These are phyloP conservation scores for Ichthyophonus hoferi DNA, from an alignment of 208 protist species.

Conservation along the genomic window DNA sequence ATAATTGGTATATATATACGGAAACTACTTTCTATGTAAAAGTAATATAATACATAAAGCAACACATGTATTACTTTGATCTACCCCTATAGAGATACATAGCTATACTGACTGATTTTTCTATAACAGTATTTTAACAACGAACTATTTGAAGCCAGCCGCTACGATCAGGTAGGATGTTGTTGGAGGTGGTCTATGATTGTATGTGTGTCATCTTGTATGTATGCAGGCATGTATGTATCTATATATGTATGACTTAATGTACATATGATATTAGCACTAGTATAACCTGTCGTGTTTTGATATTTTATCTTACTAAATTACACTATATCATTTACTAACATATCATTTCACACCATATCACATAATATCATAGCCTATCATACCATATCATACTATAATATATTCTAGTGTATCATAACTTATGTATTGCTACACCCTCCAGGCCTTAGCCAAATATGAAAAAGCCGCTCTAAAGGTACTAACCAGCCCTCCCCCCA, in stretches of 20 bases:
- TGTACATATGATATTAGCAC: background rate
- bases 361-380: background rate
- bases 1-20: too few relatives aligned
- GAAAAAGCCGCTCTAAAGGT: slow-evolving; percentile 57
- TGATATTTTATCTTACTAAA: slow-evolving; percentile 8
- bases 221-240: background rate
- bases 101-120: too few relatives aligned
- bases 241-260: background rate
- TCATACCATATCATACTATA: background rate
- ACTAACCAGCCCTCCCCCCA: background rate
- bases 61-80: too few relatives aligned
- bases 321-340: slow-evolving; percentile 20
- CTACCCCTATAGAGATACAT: too few relatives aligned
- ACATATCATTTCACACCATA: background rate
- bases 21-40: too few relatives aligned
- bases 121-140: slow-evolving; percentile 70
- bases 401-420: too few relatives aligned
- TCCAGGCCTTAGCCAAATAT: slow-evolving; percentile 43
- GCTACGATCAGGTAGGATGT: background rate
- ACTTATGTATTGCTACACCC: too few relatives aligned
- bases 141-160: slow-evolving; percentile 44
- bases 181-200: too few relatives aligned
- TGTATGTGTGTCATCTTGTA: background rate
- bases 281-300: background rate
- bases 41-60: too few relatives aligned